phyloP scores from a whole-genome alignment of 2,329 filamentous ascomycete genomes.

The Drechslerella coelobrocha region DNA sequence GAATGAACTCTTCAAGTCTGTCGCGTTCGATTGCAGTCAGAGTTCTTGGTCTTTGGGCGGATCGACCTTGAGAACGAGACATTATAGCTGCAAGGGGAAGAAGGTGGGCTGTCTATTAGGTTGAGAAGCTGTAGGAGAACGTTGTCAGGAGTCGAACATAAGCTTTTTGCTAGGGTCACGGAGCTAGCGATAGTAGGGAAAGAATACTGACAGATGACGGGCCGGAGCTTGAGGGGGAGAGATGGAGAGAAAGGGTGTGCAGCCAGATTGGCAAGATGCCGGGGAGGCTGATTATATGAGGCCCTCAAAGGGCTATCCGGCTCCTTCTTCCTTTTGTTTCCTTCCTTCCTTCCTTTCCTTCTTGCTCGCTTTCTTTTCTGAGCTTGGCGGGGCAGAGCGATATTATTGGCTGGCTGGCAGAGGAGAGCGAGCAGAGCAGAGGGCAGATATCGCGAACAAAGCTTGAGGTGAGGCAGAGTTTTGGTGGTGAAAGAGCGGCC shows the following conservation, averaged over 20 bases:
- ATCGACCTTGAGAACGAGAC: conserved; percentile 25
- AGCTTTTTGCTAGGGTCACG: too few species aligned
- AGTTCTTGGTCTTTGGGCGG: conserved; percentile 73
- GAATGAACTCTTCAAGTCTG: conserved; percentile 86
- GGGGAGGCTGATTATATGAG: too few species aligned
- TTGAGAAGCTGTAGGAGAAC: not conserved
- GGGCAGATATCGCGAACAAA: conserved; percentile 31
- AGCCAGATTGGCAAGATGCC: too few species aligned
- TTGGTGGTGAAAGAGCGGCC: conserved; percentile 9
- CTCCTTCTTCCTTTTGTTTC: too few species aligned
- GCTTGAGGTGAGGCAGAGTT: conserved; percentile 6
- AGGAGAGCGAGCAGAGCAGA: conserved; percentile 1
- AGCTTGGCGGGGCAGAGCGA: too few species aligned
- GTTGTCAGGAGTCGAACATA: too few species aligned
- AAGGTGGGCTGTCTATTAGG: not conserved
- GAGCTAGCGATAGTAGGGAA: too few species aligned
- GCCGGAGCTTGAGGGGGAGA: not conserved
- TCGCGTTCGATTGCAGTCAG: conserved; percentile 81
- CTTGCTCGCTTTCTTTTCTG: too few species aligned
- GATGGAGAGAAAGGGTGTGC: too few species aligned
- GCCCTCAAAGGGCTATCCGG: too few species aligned
- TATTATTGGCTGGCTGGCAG: conserved; percentile 4
- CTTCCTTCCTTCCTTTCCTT: too few species aligned
- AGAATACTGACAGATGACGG: too few species aligned
- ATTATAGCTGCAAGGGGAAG: conserved; percentile 8